Evolutionary conservation across 1,139 yeast species (phyloP), one percentile per base, ranked within the genome.

Genomic region (Diutina catenulata): DNA sequence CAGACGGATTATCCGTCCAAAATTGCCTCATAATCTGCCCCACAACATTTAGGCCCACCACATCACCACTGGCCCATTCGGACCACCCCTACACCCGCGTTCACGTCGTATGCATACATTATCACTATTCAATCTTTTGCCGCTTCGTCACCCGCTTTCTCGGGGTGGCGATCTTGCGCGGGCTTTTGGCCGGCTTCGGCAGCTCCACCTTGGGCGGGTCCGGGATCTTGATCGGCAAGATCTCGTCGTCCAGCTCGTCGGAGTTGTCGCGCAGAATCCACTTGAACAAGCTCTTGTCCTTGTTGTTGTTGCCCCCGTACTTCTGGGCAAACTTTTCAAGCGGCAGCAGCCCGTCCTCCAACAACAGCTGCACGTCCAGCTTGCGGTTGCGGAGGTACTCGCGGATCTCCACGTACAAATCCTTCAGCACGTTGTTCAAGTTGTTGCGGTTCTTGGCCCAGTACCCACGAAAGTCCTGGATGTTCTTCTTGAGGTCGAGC

Each of bases 401-500:
- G 46, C 91, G 64, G 25, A 81, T 82, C 56, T 87, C 94, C 47
- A 82, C 77, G 56, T 86, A 84, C 41, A 86, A 62, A 56, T 86
- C 95, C 50, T 77, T 75, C 13, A 94, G 80, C 6, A 80, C 81
- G 47, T 74, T 76, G 55, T 82, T 83, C 47, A 83, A 60, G 51
- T 76, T 77, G 40, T 67, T 69, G 48, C 74, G 80, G 49, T 81
- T 78, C 55, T 76, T 82, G 59, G 79, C 76, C 74, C 94, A 83
- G 53, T 84, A 80, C 9, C 77, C 74, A 49, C 96, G 70, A 62
- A 91, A 88, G 48, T 87, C 95, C 45, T 66, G 74, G 43, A 91
- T 80, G 52, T 88, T 95, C 49, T 88, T 83, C 57, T 84, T 86
- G 59, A 91, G 74, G 47, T 91, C 98, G 48, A 91, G 69, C 61